Conservation (phyloP, 2,329 filamentous ascomycete species). For the Leptodontidium sp. region DNA sequence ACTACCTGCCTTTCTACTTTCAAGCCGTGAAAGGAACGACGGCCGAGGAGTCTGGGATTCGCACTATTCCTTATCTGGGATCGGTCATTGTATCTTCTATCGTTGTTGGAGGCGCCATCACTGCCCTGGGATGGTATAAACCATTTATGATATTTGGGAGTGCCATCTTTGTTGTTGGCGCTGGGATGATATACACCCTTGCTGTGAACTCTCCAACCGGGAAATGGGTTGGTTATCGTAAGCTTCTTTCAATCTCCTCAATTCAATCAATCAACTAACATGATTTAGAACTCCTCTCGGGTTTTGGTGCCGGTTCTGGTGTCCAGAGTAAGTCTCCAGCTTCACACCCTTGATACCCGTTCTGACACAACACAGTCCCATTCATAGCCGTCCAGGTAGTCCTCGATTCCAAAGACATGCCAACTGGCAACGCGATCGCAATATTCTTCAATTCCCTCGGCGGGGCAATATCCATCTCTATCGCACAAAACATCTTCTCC, state of each 20-base stretch:
- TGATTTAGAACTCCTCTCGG: slow-evolving; percentile 52
- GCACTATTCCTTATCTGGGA: slow-evolving; percentile 54
- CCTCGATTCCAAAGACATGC: slow-evolving; percentile 59
- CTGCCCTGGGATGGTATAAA: slow-evolving; percentile 52
- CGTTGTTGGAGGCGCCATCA: slow-evolving; percentile 51
- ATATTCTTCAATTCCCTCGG: slow-evolving; percentile 68
- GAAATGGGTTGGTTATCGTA: slow-evolving; percentile 60
- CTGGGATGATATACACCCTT: slow-evolving; percentile 54
- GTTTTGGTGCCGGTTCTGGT: slow-evolving; percentile 55
- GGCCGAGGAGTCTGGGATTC: slow-evolving; percentile 51
- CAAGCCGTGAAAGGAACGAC: slow-evolving; percentile 55
- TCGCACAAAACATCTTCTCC: slow-evolving; percentile 60
- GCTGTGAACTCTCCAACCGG: slow-evolving; percentile 52
- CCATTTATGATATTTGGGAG: slow-evolving; percentile 56
- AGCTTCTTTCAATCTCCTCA: background rate
- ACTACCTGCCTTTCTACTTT: slow-evolving; percentile 61
- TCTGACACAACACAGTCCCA: slow-evolving; percentile 51
- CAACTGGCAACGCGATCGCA: slow-evolving; percentile 62
- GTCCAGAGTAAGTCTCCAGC: slow-evolving; percentile 32
- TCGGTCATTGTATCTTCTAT: slow-evolving; percentile 54
- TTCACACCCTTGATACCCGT: background rate
- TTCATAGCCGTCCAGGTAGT: slow-evolving; percentile 61
- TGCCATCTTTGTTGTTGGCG: slow-evolving; percentile 53
- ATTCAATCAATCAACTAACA: background rate
- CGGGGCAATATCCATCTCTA: slow-evolving; percentile 64